These are phyloP conservation scores for Fusarium sp. DNA, from an alignment of 2,329 filamentous ascomycete species.

Conservation along the genomic window DNA sequence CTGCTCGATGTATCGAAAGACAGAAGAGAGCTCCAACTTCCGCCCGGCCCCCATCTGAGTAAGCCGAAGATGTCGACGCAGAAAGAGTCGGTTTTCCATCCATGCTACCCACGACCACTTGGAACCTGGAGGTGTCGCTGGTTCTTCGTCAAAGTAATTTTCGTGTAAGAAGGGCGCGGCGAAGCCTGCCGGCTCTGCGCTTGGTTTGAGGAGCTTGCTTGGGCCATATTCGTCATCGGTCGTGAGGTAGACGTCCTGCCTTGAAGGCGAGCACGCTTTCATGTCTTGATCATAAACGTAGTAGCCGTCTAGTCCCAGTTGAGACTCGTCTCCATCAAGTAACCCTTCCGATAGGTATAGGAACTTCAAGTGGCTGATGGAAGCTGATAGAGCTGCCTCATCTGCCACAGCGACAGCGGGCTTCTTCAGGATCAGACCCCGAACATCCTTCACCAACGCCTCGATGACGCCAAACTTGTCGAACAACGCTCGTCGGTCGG, in stretches of 20 bases:
- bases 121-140: slow-evolving; percentile 6
- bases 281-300: slow-evolving; percentile 14
- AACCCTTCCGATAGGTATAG: slow-evolving; percentile 31
- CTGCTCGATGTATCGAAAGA: slow-evolving; percentile 21
- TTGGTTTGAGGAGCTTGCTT: slow-evolving; percentile 5
- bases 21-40: neutral
- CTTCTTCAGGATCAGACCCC: slow-evolving; percentile 15
- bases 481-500: slow-evolving; percentile 22
- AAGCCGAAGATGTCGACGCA: slow-evolving; percentile 16
- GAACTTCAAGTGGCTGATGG: slow-evolving; percentile 23
- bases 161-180: slow-evolving; percentile 12
- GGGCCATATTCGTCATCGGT: slow-evolving; percentile 24
- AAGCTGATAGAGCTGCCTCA: neutral
- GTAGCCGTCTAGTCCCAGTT: neutral
- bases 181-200: neutral
- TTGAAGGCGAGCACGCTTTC: neutral
- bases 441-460: slow-evolving; percentile 14
- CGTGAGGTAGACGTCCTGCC: slow-evolving; percentile 23
- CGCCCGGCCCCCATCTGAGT: neutral
- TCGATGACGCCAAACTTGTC: slow-evolving; percentile 25
- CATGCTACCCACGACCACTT: slow-evolving; percentile 26
- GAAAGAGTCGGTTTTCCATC: slow-evolving; percentile 13
- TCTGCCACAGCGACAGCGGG: neutral
- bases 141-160: slow-evolving; percentile 9
- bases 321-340: neutral